A percentile compares a stretch with the other conserved stretches of the same genome.
phyloP scores from a whole-genome alignment of 805 yeast genomes.

The Ogataea pini region DNA sequence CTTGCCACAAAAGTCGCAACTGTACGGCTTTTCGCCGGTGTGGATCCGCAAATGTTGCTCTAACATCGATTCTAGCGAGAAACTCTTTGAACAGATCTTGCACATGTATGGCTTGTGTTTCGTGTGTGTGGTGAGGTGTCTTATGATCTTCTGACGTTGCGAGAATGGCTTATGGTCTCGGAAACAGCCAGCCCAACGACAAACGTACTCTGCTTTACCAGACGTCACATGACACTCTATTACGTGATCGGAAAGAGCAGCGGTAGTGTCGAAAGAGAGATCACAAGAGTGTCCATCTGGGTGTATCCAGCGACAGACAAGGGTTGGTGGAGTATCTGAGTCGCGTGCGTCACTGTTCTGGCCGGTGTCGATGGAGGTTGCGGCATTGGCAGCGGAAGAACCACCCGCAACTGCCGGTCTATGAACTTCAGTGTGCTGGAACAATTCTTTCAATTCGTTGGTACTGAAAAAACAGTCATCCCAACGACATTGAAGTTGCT shows the following conservation, averaged over 20 bases:
- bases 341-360: not conserved
- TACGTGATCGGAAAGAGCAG: slow-evolving; percentile 72
- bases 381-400: no score
- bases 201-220: slow-evolving; percentile 67
- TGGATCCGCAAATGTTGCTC: slow-evolving; percentile 82
- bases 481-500: slow-evolving; percentile 68
- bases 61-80: slow-evolving; percentile 77
- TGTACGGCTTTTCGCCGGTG: slow-evolving; percentile 86
- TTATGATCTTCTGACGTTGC: slow-evolving; percentile 81
- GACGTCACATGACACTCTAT: slow-evolving; percentile 67
- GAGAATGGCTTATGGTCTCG: slow-evolving; percentile 62
- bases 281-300: slow-evolving; percentile 43
- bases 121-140: slow-evolving; percentile 90
- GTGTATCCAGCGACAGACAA: not conserved
- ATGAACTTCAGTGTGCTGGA: slow-evolving; percentile 50
- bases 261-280: slow-evolving; percentile 48
- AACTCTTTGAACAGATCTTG: slow-evolving; percentile 61
- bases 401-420: not conserved
- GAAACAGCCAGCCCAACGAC: slow-evolving; percentile 79
- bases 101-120: slow-evolving; percentile 80
- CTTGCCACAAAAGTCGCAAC: slow-evolving; percentile 73
- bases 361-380: not conserved
- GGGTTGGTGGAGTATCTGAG: not conserved
- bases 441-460: slow-evolving; percentile 50
- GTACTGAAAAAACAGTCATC: slow-evolving; percentile 62